Conservation (phyloP, 352 stramenopile species). For the Pythium myriotylum region DNA sequence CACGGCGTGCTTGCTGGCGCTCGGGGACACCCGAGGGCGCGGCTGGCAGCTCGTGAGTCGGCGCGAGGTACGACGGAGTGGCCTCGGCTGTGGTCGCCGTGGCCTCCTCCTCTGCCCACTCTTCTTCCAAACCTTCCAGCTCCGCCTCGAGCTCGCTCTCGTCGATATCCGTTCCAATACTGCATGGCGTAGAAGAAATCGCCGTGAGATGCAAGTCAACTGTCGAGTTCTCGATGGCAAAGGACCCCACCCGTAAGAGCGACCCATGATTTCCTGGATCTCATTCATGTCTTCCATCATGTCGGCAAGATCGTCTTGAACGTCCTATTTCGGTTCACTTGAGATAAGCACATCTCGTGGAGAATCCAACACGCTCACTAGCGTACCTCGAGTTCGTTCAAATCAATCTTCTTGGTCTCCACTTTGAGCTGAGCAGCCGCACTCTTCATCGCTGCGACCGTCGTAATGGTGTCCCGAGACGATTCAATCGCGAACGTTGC, state of each 20-base stretch:
- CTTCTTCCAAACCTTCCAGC: conserved; percentile 93
- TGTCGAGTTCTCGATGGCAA: not conserved
- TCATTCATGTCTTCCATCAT: conserved; percentile 98
- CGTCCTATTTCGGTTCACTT: conserved; percentile 51
- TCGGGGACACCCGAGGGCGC: conserved; percentile 54
- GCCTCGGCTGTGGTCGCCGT: conserved; percentile 42
- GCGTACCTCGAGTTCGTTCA: conserved; percentile 93
- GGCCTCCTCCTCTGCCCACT: conserved; percentile 87
- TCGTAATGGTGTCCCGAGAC: conserved; percentile 91
- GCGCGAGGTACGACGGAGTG: conserved; percentile 66
- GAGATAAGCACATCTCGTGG: not conserved
- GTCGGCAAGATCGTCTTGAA: conserved; percentile 97
- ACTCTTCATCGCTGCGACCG: conserved; percentile 95
- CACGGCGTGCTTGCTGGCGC: conserved; percentile 31
- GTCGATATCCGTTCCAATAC: conserved; percentile 94
- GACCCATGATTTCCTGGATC: conserved; percentile 96
- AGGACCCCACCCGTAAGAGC: conserved; percentile 88
- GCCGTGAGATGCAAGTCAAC: not conserved
- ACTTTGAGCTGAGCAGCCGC: conserved; percentile 91
- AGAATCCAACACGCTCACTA: too few relatives aligned
- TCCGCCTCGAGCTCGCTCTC: conserved; percentile 95
- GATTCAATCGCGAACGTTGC: conserved; percentile 91
- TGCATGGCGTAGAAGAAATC: conserved; percentile 17
- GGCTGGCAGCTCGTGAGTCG: conserved; percentile 60
- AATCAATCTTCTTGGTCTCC: conserved; percentile 96